A percentile compares a stretch with the other conserved stretches of the same genome.
phyloP scores from a whole-genome alignment of 306 rosid species.

The Dryas alaskensis region DNA sequence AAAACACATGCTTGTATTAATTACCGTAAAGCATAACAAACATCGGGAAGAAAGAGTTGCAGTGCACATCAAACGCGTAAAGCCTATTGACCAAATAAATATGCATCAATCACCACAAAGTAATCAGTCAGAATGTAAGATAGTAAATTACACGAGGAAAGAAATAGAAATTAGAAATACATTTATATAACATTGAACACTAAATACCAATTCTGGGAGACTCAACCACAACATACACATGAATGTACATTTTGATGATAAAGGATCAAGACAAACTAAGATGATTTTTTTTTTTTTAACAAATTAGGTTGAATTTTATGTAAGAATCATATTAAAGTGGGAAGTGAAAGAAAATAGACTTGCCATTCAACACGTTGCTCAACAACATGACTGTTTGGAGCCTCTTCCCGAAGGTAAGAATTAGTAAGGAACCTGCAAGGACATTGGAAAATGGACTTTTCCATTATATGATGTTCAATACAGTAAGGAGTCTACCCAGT shows the following conservation, averaged over 20 bases:
- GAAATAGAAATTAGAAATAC: constrained; percentile 9
- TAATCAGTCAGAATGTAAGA: constrained; percentile 8
- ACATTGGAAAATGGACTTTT: constrained; percentile 18
- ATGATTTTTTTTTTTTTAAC: too few relatives aligned
- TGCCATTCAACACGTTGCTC: constrained; percentile 99
- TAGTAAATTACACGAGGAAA: neutral
- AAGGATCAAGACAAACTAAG: neutral
- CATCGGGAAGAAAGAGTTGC: constrained; percentile 99
- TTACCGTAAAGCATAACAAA: constrained; percentile 91
- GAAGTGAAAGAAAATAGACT: constrained; percentile 26
- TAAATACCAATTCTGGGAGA: neutral
- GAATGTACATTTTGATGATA: neutral
- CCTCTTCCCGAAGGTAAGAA: constrained; percentile 95
- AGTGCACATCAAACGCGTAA: constrained; percentile 98
- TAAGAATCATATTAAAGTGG: constrained; percentile 9
- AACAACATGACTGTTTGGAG: constrained; percentile 96
- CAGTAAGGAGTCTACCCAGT: neutral
- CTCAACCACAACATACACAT: neutral
- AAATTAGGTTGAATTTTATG: neutral
- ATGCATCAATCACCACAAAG: constrained; percentile 29
- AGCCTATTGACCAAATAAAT: constrained; percentile 54
- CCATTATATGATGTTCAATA: constrained; percentile 15
- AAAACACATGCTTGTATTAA: constrained; percentile 15
- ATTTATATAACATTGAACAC: neutral
- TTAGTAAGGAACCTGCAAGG: constrained; percentile 82